phyloP scores from a whole-genome alignment of 495 filamentous ascomycete species.

The Tuber umbilicatum region DNA sequence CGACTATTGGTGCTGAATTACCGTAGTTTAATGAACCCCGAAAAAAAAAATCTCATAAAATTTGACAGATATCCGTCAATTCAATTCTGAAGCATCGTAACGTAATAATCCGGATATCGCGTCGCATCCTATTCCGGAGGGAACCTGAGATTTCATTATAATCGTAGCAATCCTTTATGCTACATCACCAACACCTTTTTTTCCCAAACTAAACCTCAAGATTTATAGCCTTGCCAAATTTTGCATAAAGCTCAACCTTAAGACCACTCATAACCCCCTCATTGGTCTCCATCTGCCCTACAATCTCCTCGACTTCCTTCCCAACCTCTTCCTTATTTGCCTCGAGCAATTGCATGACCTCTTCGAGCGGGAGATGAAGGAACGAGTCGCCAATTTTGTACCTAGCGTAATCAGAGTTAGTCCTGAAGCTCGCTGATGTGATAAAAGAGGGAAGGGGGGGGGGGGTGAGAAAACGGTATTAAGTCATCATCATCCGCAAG shows the following conservation, averaged over 20 bases:
- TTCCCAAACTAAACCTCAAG: constrained; percentile 63
- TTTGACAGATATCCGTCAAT: background rate
- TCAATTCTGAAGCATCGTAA: background rate
- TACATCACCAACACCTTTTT: background rate
- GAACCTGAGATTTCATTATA: background rate
- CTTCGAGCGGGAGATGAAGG: constrained; percentile 70
- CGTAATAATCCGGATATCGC: background rate
- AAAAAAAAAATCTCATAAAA: background rate
- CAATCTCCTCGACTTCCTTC: constrained; percentile 63
- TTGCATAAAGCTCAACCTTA: constrained; percentile 85
- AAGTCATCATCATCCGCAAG: constrained; percentile 91
- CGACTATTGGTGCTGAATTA: background rate
- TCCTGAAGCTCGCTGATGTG: constrained; percentile 26
- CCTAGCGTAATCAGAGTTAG: constrained; percentile 45
- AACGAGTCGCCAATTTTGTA: constrained; percentile 97
- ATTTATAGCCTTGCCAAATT: constrained; percentile 93
- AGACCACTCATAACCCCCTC: constrained; percentile 80
- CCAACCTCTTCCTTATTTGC: constrained; percentile 65
- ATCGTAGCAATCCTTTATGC: background rate
- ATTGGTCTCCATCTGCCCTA: constrained; percentile 64
- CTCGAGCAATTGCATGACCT: constrained; percentile 77
- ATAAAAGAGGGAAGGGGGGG: background rate
- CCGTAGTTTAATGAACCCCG: background rate
- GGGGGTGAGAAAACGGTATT: constrained; percentile 60
- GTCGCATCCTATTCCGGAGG: background rate